These are phyloP conservation scores for Myxozyma sirexii DNA, from an alignment of 805 yeast species.

Conservation along the genomic window DNA sequence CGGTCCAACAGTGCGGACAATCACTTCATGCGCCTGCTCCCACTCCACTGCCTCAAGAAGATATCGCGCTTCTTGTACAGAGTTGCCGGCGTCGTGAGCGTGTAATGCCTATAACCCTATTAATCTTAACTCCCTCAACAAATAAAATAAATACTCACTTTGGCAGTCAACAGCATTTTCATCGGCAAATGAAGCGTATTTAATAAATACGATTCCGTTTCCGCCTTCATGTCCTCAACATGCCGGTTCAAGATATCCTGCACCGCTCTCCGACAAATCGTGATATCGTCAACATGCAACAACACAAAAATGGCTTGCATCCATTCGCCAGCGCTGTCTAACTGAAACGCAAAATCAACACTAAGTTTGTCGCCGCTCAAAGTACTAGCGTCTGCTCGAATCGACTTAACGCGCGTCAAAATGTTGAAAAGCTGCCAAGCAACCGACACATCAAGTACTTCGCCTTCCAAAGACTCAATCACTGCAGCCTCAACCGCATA, in stretches of 20 bases:
- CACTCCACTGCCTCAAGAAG: conserved; percentile 62
- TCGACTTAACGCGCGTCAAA: conserved; percentile 38
- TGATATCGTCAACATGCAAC: conserved; percentile 58
- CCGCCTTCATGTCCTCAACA: conserved; percentile 23
- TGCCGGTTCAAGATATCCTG: conserved; percentile 38
- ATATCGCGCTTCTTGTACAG: conserved; percentile 61
- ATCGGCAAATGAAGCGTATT: conserved; percentile 18
- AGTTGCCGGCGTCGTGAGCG: conserved; percentile 54
- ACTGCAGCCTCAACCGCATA: conserved; percentile 22
- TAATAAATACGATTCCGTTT: conserved; percentile 11
- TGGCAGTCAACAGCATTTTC: conserved; percentile 30
- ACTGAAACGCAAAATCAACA: conserved; percentile 53
- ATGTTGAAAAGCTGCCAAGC: conserved; percentile 57
- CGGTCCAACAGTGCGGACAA: conserved; percentile 71
- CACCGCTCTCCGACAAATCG: conserved; percentile 49
- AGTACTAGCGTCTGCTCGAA: conserved; percentile 14
- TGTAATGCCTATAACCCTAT: conserved; percentile 63
- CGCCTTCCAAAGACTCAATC: not conserved
- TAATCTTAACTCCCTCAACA: not conserved
- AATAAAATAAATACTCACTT: conserved; percentile 8
- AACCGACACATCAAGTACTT: conserved; percentile 26
- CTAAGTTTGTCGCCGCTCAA: conserved; percentile 46
- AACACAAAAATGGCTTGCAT: conserved; percentile 65
- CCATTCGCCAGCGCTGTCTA: conserved; percentile 53
- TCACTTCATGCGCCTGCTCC: conserved; percentile 63